Evolutionary conservation across 108 stramenopile genomes (phyloP).

Genomic region (Mayamaea pseudoterrestris): DNA sequence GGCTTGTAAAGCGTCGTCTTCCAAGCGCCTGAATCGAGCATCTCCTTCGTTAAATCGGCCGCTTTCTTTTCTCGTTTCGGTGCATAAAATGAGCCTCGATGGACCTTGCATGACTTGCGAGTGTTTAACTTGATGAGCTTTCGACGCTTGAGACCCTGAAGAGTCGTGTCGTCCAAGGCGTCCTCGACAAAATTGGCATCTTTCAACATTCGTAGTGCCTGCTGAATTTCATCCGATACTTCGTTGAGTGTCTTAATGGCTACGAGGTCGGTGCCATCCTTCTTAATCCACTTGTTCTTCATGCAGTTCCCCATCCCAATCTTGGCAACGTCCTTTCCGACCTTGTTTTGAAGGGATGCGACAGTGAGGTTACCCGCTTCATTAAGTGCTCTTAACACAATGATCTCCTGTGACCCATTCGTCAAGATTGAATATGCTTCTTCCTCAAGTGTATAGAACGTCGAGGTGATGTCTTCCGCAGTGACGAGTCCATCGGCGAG

Average conservation of each 20-base stretch:
- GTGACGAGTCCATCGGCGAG: conserved; percentile 69
- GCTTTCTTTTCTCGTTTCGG: conserved; percentile 81
- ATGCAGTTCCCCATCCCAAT: conserved; percentile 92
- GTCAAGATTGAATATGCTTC: conserved; percentile 61
- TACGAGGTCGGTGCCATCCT: conserved; percentile 64
- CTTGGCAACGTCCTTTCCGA: conserved; percentile 79
- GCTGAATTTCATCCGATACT: conserved; percentile 48
- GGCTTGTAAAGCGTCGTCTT: conserved; percentile 88
- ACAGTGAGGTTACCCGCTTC: conserved; percentile 47
- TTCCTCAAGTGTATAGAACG: conserved; percentile 51
- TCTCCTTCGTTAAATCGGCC: conserved; percentile 95
- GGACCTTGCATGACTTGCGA: conserved; percentile 78
- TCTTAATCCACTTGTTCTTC: conserved; percentile 89
- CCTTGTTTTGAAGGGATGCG: conserved; percentile 44
- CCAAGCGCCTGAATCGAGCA: conserved; percentile 91
- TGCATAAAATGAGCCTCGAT: conserved; percentile 71
- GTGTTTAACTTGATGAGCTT: conserved; percentile 67
- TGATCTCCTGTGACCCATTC: conserved; percentile 81
- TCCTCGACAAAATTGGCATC: conserved; percentile 29
- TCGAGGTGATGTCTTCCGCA: conserved; percentile 35
- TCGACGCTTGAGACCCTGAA: conserved; percentile 27
- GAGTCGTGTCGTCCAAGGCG: conserved; percentile 41
- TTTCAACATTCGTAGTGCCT: conserved; percentile 25
- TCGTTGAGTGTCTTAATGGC: conserved; percentile 22
- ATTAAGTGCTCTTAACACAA: conserved; percentile 53